These are phyloP conservation scores for Cutaneotrichosporon sp. DNA, from an alignment of 1,284 basidiomycete genomes.

Conservation along the genomic window DNA sequence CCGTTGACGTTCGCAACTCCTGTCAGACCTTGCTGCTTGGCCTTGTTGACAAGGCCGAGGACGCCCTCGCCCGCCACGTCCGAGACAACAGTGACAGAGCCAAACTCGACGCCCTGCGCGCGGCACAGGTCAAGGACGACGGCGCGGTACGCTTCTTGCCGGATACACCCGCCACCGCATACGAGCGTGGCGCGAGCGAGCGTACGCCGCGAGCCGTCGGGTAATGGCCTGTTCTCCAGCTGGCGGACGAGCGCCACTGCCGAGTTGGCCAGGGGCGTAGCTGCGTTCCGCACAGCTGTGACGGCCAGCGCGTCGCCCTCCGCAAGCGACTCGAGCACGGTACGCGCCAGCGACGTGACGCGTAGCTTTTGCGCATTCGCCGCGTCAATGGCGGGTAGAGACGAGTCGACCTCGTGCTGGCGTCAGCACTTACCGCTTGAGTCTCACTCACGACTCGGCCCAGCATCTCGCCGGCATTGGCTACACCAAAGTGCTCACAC, in stretches of 20 bases:
- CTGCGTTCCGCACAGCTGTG: constrained; percentile 18
- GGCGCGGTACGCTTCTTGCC: constrained; percentile 25
- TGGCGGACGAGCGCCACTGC: constrained; percentile 25
- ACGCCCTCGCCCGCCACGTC: constrained; percentile 32
- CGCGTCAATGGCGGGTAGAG: constrained; percentile 19
- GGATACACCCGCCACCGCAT: constrained; percentile 30
- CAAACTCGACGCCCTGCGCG: constrained; percentile 23
- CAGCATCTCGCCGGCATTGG: constrained; percentile 26
- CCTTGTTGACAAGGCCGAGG: constrained; percentile 21
- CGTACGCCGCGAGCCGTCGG: constrained; percentile 1
- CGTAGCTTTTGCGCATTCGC: constrained; percentile 34
- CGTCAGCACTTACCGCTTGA: no score
- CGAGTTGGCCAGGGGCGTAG: constrained; percentile 16
- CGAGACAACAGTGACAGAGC: constrained; percentile 16
- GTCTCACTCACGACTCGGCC: constrained; percentile 26
- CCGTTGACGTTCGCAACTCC: no score
- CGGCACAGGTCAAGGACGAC: constrained; percentile 19
- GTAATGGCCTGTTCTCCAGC: constrained; percentile 4
- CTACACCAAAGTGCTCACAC: constrained; percentile 24
- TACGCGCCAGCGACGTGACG: constrained; percentile 22
- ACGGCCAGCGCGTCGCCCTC: constrained; percentile 23
- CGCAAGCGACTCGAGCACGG: constrained; percentile 20
- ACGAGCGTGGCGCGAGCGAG: constrained; percentile 20
- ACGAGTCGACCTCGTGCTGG: constrained; percentile 32
- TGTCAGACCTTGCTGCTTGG: background rate